Conservation (phyloP, 2,329 filamentous ascomycete genomes). For the Penicillium paneum region DNA sequence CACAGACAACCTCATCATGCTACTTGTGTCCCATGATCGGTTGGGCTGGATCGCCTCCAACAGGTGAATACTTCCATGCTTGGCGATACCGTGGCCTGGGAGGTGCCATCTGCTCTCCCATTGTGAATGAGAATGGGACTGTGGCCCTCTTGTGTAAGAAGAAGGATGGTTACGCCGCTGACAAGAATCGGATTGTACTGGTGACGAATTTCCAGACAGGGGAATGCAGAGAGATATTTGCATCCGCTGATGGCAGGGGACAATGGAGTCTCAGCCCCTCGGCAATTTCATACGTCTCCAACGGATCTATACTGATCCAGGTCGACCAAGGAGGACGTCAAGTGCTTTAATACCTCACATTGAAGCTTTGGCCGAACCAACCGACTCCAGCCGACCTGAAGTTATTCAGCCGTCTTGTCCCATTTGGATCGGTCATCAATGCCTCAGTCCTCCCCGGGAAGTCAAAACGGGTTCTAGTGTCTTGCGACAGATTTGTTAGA, state of each 20-base stretch:
- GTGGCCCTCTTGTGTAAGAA: constrained; percentile 44
- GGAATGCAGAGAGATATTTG: constrained; percentile 38
- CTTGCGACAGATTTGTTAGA: constrained; percentile 44
- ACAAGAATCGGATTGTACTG: constrained; percentile 45
- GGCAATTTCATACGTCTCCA: constrained; percentile 40
- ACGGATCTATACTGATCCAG: constrained; percentile 42
- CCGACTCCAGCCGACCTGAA: constrained; percentile 23
- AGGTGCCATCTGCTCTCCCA: constrained; percentile 45
- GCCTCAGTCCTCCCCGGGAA: constrained; percentile 33
- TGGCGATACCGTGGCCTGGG: constrained; percentile 26
- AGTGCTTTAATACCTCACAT: constrained; percentile 40
- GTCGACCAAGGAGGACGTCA: constrained; percentile 43
- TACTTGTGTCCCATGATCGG: constrained; percentile 46
- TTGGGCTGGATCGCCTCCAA: constrained; percentile 33
- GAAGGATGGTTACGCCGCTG: constrained; percentile 46
- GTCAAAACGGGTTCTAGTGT: constrained; percentile 40
- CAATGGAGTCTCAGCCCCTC: constrained; percentile 43
- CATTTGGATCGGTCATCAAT: constrained; percentile 39
- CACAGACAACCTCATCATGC: constrained; percentile 45
- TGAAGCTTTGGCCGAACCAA: constrained; percentile 24
- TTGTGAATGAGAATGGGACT: constrained; percentile 43
- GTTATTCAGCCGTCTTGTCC: constrained; percentile 37
- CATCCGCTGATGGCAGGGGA: constrained; percentile 35
- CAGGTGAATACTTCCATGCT: constrained; percentile 32
- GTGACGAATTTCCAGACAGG: constrained; percentile 41